phyloP scores from a whole-genome alignment of 129 eudicot genomes.

The Lactuca saligna region DNA sequence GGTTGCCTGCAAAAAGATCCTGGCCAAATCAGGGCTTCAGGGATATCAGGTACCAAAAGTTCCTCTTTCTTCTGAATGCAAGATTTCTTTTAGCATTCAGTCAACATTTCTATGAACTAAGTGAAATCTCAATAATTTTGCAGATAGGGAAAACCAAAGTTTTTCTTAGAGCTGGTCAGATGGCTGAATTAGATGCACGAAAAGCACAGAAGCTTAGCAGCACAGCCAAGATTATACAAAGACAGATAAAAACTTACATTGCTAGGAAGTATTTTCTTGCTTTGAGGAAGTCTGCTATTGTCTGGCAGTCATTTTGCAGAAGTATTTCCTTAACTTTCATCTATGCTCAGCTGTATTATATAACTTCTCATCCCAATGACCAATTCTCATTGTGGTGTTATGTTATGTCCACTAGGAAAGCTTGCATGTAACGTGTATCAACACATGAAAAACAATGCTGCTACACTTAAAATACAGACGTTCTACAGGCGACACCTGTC shows the following conservation, averaged over 20 bases:
- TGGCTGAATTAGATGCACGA: conserved; percentile 91
- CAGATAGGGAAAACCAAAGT: conserved; percentile 95
- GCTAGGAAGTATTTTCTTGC: conserved; percentile 62
- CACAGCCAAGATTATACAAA: conserved; percentile 71
- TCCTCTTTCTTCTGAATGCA: neutral
- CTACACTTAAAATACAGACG: conserved; percentile 63
- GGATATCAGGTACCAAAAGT: conserved; percentile 70
- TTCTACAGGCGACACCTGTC: conserved; percentile 52
- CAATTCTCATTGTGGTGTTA: conserved; percentile 12
- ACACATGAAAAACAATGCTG: conserved; percentile 49
- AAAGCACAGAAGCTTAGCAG: conserved; percentile 74
- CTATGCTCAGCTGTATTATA: neutral
- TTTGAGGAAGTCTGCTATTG: conserved; percentile 61
- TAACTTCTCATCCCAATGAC: conserved; percentile 13
- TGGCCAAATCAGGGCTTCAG: conserved; percentile 65
- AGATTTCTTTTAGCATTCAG: conserved; percentile 12
- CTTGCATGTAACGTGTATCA: conserved; percentile 59
- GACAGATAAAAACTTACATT: conserved; percentile 67
- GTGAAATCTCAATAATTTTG: conserved; percentile 24
- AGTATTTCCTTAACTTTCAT: conserved; percentile 29
- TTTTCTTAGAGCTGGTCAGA: conserved; percentile 96
- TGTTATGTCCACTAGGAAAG: conserved; percentile 40
- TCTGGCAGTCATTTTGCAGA: conserved; percentile 71
- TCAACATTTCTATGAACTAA: conserved; percentile 14
- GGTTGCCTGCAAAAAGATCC: conserved; percentile 72